Evolutionary conservation across 2,329 filamentous ascomycete species (phyloP), one percentile per base, ranked within the genome.

Genomic region (Microcyclospora tardicrescens): DNA sequence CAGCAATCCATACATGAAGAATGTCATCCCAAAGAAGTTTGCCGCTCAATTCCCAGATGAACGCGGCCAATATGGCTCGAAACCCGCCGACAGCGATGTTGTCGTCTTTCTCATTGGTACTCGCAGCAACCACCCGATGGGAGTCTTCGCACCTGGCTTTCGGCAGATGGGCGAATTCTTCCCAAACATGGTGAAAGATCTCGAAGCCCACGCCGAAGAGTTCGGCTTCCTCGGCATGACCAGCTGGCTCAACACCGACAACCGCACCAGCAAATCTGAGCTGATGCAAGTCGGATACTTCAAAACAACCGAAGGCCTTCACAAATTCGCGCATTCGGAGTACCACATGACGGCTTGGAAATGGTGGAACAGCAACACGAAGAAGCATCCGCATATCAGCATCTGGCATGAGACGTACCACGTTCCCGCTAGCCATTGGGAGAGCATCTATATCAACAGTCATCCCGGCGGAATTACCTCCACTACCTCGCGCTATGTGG

Each of bases 381-480:
- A 59, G 33, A 49, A 61, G 16, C 43, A 57, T 31, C 47, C 50
- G 16, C 61, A 71, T 43, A 48, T 75, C 16, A 63, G 63, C 5
- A 67, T 75, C 45, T 75, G 61, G 43, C 73, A 77, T 49, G 73
- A 77, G 61, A 63, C 66, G 0, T 75, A 69, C 45, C 55, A 61
- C 16, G 64, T 66, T 5, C 62, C 62, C 1, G 53, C 36, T 56
- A 2, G 12, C 12, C 4, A 32, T 32, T 32, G 14, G 12, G 30
- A 77, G 62, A 66, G 59, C 2, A 59, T 75, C 15, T 73, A 74
- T 47, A 44, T 62, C 6, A 64, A 68, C 36, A 54, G 47, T 15
- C 52, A 61, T 40, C 55, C 55, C 1, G 55, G 49, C 1, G 54
- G 60, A 5, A 45, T 67, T n/a, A 47, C 43, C 6, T 48, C 49